Evolutionary conservation across 1,284 basidiomycete species (phyloP), one percentile per base, ranked within the genome.

Genomic region (Sanguinoderma infundibulare): DNA sequence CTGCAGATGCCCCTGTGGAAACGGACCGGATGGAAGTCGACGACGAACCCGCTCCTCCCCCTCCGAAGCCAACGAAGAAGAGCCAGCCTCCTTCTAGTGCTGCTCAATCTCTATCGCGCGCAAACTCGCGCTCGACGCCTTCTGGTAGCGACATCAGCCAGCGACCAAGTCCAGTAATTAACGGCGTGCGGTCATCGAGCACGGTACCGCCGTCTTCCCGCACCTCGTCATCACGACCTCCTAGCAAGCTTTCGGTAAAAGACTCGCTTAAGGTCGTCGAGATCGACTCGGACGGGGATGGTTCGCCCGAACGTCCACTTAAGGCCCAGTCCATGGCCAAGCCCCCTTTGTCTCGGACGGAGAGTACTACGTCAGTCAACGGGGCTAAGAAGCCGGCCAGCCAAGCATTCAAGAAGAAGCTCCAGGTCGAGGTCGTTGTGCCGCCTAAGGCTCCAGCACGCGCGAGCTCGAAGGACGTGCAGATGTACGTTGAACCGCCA

Each of bases 221-320:
- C 10, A 30, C 60, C 1, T 63, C 63, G 0, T 62, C 55, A 9
- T 15, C 60, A 8, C 62, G 60, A 24, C 58, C 62, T 8, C 38
- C 57, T 1, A 36, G 24, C 22, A 61, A 44, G 28, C 30, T 54
- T 32, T 51, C 49, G 2, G 30, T 51, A 2, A 54, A 60, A 17
- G 60, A 64, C 22, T 54, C 57, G 9, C 62, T 68, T 20, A 66
- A 66, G 60, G 64, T 72, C 44, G 64, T 72, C 36, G 70, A 72
- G 44, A 67, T 72, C 36, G 68, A 69, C 55, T 70, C 70, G 1
- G 71, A 72, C 24, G 71, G 63, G 1, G 71, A 69, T 14, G 57
- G 40, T 24, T 14, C 49, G 34, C 40, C 40, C 35, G 57, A 53
- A 9, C 49, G 20, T 17, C 57, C 44, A 5, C n/a, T 15, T 12